phyloP scores from a whole-genome alignment of 164 flowering plant genomes.

The Tinospora cordifolia region DNA sequence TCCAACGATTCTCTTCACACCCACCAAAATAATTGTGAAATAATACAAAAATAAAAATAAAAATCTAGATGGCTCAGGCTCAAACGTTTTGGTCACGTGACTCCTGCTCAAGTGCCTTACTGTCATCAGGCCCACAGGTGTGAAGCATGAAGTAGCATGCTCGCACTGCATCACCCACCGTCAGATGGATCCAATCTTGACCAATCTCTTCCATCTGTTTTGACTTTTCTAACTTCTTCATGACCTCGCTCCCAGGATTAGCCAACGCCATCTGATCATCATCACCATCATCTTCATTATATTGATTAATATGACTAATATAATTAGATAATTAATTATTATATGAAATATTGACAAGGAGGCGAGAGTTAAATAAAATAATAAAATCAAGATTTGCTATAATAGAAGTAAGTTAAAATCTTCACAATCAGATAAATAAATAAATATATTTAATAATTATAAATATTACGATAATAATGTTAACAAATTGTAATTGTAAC shows the following conservation, averaged over 20 bases:
- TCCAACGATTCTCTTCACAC: too few species aligned
- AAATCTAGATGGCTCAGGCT: neutral
- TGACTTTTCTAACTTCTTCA: slow-evolving; percentile 61
- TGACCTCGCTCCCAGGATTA: slow-evolving; percentile 69
- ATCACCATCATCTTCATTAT: neutral
- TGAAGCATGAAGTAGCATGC: slow-evolving; percentile 64
- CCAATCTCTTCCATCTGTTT: slow-evolving; percentile 49
- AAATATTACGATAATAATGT: too few species aligned
- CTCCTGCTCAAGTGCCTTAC: slow-evolving; percentile 1
- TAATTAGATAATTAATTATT: too few species aligned
- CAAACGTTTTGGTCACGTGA: slow-evolving; percentile 23
- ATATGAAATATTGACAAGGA: too few species aligned
- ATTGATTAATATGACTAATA: too few species aligned
- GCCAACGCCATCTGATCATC: slow-evolving; percentile 47
- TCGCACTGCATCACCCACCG: slow-evolving; percentile 62
- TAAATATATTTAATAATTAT: too few species aligned
- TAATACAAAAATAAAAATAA: too few species aligned
- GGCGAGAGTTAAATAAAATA: neutral
- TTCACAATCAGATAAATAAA: too few species aligned
- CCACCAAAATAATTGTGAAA: too few species aligned
- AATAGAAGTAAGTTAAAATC: too few species aligned
- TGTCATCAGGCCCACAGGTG: slow-evolving; percentile 24
- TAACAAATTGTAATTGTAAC: too few species aligned
- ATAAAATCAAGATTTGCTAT: too few species aligned
- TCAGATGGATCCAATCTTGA: slow-evolving; percentile 54